Base-by-base conservation (phyloP, 148 eudicot genomes). In the Heliamphora exappendiculata region DNA sequence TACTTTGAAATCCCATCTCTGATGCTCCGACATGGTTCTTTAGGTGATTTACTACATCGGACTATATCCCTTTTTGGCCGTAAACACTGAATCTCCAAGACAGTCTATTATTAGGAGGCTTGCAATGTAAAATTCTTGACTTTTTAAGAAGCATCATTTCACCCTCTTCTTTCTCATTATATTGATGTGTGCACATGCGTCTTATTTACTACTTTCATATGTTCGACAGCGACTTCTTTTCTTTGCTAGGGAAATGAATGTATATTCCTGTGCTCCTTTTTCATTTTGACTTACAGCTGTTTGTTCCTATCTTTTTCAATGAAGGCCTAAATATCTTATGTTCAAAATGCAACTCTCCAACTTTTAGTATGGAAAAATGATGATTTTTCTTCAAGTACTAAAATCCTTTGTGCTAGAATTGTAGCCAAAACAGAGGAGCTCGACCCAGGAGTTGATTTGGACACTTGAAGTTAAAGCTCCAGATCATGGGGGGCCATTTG, bases 31-130 rank as follows among this genome's bases (percentile, higher is more conserved):
- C 74, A 31, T 80, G 37, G 50, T 50, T 55, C 58, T 70, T 17
- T 85, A 94, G 98, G 93, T 90, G 78, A 63, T 81, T 70, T 88
- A 88, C 84, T 90, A 78, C 78, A 82, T 90, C 29, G 88, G 87
- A 75, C 82, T 94, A 12, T 94, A 94, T 82, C 98, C 98, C 36
- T 94, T 92, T 82, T 79, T 94, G 87, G 87, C 89, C 14, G 78
- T 92, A 76, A 87, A 94, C 78, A 63, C 83, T 59, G 70, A 78
- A 78, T 92, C 98, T 45, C 85, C 85, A 51, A 70, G 57, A 73
- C 98, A 94, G 72, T 83, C 85, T 42, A 45, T 59, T 63, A 90
- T 92, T 49, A 82, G 78, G 86, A 90, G 86, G 81, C 78, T 94
- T 82, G 78, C 93, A 78, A 83, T 63, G 98, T 94, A 90, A 53